These are phyloP conservation scores for Powellomyces hirtus DNA, from an alignment of 192 early-diverging fungal species.

Conservation along the genomic window DNA sequence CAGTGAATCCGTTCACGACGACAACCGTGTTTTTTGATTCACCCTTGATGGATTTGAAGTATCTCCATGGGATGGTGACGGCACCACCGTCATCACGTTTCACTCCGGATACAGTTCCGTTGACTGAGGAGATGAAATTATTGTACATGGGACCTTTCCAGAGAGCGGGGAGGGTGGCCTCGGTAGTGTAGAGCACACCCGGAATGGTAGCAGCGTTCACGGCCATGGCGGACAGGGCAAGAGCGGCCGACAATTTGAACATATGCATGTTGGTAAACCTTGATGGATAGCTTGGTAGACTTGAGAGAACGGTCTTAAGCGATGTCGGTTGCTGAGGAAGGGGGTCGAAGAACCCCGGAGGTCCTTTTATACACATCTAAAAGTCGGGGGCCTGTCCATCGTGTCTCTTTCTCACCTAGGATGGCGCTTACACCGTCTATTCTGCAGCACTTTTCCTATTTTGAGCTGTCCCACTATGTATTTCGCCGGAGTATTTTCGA, in stretches of 20 bases:
- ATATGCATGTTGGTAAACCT: too few relatives aligned
- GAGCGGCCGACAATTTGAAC: neutral
- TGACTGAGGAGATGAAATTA: conserved; percentile 3
- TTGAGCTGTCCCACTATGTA: too few relatives aligned
- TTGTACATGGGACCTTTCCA: conserved; percentile 1
- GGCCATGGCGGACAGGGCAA: neutral
- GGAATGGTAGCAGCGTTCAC: neutral
- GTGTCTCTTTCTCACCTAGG: too few relatives aligned
- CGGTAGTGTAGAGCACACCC: neutral
- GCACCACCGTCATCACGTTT: neutral
- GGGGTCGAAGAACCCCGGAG: too few relatives aligned
- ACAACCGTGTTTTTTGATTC: conserved; percentile 12
- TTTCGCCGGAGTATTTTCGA: too few relatives aligned
- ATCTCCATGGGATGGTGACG: conserved; percentile 5
- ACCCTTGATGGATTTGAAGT: neutral
- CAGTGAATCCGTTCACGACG: neutral
- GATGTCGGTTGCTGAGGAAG: too few relatives aligned
- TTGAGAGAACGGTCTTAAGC: too few relatives aligned
- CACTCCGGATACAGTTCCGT: neutral
- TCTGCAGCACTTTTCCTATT: too few relatives aligned
- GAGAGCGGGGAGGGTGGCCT: neutral
- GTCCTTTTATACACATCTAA: too few relatives aligned
- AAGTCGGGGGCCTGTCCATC: too few relatives aligned
- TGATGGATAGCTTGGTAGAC: too few relatives aligned
- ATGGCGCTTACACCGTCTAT: too few relatives aligned